Percentiles rank a stretch among this genome's conserved stretches.
phyloP scores from a whole-genome alignment of 441 rosid species.

The Erysimum cheiri region DNA sequence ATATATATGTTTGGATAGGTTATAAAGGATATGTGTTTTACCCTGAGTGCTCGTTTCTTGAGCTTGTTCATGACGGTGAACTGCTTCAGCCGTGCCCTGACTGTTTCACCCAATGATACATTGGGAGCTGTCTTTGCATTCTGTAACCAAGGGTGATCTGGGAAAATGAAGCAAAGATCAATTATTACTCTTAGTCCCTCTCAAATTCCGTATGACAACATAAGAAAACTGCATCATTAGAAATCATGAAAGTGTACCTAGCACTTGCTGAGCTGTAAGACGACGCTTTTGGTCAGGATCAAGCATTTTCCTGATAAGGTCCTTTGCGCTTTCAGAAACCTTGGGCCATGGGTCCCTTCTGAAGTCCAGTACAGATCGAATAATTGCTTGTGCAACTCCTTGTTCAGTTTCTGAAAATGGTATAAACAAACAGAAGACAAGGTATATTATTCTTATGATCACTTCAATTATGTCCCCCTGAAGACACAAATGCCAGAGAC shows the following conservation, averaged over 20 bases:
- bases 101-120: constrained; percentile 77
- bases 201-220: constrained; percentile 15
- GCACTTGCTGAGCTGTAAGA: constrained; percentile 77
- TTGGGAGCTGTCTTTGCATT: constrained; percentile 80
- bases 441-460: constrained; percentile 12
- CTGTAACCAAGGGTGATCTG: constrained; percentile 83
- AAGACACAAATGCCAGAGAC: constrained; percentile 8
- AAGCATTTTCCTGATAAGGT: constrained; percentile 76
- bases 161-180: constrained; percentile 29
- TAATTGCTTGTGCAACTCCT: constrained; percentile 78
- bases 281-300: constrained; percentile 69
- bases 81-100: constrained; percentile 77
- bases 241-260: constrained; percentile 50
- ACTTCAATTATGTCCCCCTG: neutral
- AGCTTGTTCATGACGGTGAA: constrained; percentile 85
- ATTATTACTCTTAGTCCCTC: neutral
- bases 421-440: constrained; percentile 23
- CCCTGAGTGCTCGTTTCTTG: constrained; percentile 85
- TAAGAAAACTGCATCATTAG: neutral
- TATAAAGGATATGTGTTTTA: constrained; percentile 36
- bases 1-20: neutral
- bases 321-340: constrained; percentile 70
- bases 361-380: constrained; percentile 65
- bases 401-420: constrained; percentile 71
- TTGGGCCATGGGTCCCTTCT: constrained; percentile 88